Evolutionary conservation across 352 stramenopile genomes (phyloP), one percentile per base, ranked within the genome.

Genomic region (Sclerospora graminicola): DNA sequence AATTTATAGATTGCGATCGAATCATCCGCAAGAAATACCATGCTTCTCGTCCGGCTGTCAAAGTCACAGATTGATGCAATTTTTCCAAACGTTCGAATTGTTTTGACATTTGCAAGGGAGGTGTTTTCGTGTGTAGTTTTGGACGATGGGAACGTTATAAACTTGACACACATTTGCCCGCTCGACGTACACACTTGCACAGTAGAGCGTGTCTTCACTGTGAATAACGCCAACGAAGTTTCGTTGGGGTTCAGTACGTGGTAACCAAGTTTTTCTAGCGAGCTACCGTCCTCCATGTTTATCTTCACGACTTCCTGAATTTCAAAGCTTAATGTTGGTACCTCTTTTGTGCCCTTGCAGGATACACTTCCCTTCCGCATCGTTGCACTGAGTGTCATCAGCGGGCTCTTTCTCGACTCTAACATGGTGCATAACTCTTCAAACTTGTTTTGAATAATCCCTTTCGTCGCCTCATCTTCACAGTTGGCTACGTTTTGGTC

Each of bases 1-100:
- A 61, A 62, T n/a, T 61, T 64, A 38, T 62, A 68, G 0, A 64
- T 19, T 2, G 18, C 41, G 15, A 62, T 34, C 0, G 38, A 59
- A 28, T 58, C 40, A 10, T 48, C 20, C 0, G 9, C 38, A 8
- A 64, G 21, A 28, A 64, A 62, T 10, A 45, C 42, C 35, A 68
- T 45, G n/a, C 47, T 42, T 44, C 59, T 34, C 21, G 41, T 49
- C 2, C 14, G 38, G 16, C 45, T 21, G 41, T 68, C 40, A 13
- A 48, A 68, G 27, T 65, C 59, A 18, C 49, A 64, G 20, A 56
- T 21, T 0, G 48, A 61, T 0, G 58, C 45, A 40, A 52, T 39
- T 43, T 50, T 26, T 5, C 58, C 58, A 41, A 64, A 44, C 5
- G 39, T 49, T 0, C 23, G 20, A 20, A 64, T 40, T 1, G 45